Evolutionary conservation across 169 alveolate genomes (phyloP).

Genomic region (Cryptosporidium parvum): DNA sequence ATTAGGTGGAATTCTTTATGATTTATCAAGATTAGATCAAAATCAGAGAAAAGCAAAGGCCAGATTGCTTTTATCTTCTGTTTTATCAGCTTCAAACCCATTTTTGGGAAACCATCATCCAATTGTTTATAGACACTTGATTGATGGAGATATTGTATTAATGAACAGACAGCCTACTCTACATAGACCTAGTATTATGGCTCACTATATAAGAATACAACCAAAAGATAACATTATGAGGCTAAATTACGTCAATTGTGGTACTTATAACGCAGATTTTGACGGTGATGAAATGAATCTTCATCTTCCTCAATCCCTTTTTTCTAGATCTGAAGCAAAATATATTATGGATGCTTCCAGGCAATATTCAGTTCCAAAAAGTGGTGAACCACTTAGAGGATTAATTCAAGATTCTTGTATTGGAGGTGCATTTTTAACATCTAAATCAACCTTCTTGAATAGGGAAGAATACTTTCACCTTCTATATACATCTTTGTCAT

Average conservation of each 20-base stretch:
- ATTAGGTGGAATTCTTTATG: constrained; percentile 76
- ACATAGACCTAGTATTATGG: constrained; percentile 97
- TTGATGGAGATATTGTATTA: constrained; percentile 96
- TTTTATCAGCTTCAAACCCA: constrained; percentile 66
- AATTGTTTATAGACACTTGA: constrained; percentile 94
- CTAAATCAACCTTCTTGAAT: constrained; percentile 92
- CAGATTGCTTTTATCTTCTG: constrained; percentile 81
- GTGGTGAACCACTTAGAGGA: constrained; percentile 98
- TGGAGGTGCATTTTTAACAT: constrained; percentile 94
- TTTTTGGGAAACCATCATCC: constrained; percentile 76
- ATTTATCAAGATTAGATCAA: constrained; percentile 80
- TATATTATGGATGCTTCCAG: constrained; percentile 94
- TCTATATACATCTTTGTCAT: constrained; percentile 73
- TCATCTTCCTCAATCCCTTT: constrained; percentile 94
- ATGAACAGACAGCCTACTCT: constrained; percentile 98
- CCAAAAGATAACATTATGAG: constrained; percentile 96
- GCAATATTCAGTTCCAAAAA: constrained; percentile 96
- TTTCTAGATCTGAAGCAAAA: constrained; percentile 97
- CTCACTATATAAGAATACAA: constrained; percentile 90
- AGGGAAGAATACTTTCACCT: constrained; percentile 90
- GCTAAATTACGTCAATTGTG: constrained; percentile 98
- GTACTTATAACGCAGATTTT: constrained; percentile 99
- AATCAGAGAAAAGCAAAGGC: constrained; percentile 90
- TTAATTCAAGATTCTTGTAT: constrained; percentile 96
- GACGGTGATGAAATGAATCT: constrained; percentile 99